Base-by-base conservation (phyloP, 148 eudicot genomes). In the Polygonum aviculare region DNA sequence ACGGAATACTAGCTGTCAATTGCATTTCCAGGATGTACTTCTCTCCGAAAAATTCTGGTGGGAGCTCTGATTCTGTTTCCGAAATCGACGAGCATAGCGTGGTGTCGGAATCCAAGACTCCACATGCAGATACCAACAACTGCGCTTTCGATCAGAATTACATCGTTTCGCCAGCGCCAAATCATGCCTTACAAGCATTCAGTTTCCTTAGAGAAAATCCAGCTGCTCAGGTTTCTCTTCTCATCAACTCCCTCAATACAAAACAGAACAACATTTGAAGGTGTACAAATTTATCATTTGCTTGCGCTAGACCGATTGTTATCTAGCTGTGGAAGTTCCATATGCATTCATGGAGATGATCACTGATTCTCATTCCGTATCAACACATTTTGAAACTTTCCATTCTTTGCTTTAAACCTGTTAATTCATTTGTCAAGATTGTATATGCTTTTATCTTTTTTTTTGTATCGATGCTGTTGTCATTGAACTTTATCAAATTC, bases 151-250 rank as follows among this genome's bases (percentile, higher is more conserved):
- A 82, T 41, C 88, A 91, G 41, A 49, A 11, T 39, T 9, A 48
- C 11, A 79, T 77, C 47, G 69, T 69, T 18, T 77, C 85, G 3
- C 55, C 79, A 18, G 79, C 79, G 52, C 86, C 92, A 72, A 83
- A 80, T 33, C 77, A 85, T 80, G 96, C 97, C 52, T 80, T 94
- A 63, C 81, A 86, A 77, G 97, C 98, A 35, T 92, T 90, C 82
- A 86, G n/a, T 90, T 49, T 90, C 76, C 91, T 94, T 40, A 86
- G 84, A 51, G 90, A 92, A 78, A 88, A 72, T 76, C 75, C 92
- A 59, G 86, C 76, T 41, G 91, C 84, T 69, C 93, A 92, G 98
- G 98, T 90, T 72, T 45, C 38, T 10, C 54, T 72, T 67, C 74
- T 0, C 4, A 18, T 50, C 26, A 7, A 9, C 15, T 12, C 14